These are phyloP conservation scores for Fusarium metavorans DNA, from an alignment of 2,329 filamentous ascomycete species.

Conservation along the genomic window DNA sequence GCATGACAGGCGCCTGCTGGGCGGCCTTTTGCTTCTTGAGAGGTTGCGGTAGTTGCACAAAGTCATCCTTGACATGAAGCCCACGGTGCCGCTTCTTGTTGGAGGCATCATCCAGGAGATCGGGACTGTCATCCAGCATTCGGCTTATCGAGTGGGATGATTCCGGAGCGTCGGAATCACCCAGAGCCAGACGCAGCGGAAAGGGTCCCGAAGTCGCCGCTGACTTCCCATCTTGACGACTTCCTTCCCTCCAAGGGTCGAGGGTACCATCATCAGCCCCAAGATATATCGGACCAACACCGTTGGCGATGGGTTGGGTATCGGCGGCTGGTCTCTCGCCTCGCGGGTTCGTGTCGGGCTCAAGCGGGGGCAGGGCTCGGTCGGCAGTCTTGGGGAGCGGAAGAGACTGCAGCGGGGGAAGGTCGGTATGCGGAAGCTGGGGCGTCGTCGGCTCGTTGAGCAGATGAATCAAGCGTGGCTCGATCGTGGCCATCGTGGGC, in stretches of 20 bases:
- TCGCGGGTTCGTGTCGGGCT: constrained; percentile 60
- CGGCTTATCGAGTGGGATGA: constrained; percentile 59
- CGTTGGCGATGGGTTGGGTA: constrained; percentile 23
- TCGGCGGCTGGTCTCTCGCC: constrained; percentile 50
- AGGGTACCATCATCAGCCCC: constrained; percentile 36
- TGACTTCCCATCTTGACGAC: constrained; percentile 40
- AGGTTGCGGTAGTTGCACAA: constrained; percentile 73
- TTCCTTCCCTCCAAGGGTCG: constrained; percentile 39
- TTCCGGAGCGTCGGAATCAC: constrained; percentile 53
- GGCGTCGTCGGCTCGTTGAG: constrained; percentile 68
- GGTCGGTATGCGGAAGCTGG: constrained; percentile 62
- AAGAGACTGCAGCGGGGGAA: constrained; percentile 66
- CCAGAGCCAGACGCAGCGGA: constrained; percentile 56
- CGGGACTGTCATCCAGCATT: constrained; percentile 59
- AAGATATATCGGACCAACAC: constrained; percentile 31
- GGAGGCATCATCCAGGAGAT: constrained; percentile 58
- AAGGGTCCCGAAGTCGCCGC: constrained; percentile 44
- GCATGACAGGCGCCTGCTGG: constrained; percentile 65
- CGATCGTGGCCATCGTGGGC: constrained; percentile 72
- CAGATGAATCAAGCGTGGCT: constrained; percentile 74
- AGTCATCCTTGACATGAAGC: constrained; percentile 68
- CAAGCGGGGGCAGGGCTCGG: constrained; percentile 64
- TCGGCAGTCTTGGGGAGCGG: constrained; percentile 58
- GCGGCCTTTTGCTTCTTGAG: constrained; percentile 73
- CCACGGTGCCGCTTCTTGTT: constrained; percentile 67